Evolutionary conservation across 2,329 filamentous ascomycete species (phyloP).

Genomic region (Celoporthe dispersa): DNA sequence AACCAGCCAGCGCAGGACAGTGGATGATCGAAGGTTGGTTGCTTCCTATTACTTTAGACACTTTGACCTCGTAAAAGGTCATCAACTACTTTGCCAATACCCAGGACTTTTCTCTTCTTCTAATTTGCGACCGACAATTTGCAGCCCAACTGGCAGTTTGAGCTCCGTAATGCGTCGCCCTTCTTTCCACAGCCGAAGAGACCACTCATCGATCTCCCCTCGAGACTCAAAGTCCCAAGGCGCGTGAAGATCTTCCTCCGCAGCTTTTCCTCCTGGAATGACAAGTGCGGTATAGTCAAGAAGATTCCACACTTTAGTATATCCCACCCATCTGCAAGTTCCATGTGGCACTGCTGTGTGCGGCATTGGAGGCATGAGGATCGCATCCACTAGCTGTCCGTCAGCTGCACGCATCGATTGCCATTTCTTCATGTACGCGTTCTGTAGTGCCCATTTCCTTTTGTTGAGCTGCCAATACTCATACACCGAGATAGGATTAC

Average conservation of each 20-base stretch:
- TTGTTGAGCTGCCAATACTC: conserved; percentile 71
- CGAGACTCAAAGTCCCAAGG: conserved; percentile 47
- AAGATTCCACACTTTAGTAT: conserved; percentile 66
- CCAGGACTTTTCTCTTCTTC: conserved; percentile 61
- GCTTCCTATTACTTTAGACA: too few species aligned
- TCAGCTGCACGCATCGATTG: conserved; percentile 47
- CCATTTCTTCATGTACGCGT: conserved; percentile 65
- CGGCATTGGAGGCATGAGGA: conserved; percentile 64
- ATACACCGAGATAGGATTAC: conserved; percentile 61
- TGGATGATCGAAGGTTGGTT: too few species aligned
- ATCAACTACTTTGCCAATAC: conserved; percentile 44
- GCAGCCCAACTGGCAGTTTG: conserved; percentile 55
- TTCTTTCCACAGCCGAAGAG: conserved; percentile 51
- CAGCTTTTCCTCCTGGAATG: conserved; percentile 56
- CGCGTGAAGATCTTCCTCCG: conserved; percentile 44
- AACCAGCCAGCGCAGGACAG: too few species aligned
- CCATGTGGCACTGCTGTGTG: conserved; percentile 57
- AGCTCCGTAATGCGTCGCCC: conserved; percentile 42
- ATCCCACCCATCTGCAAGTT: conserved; percentile 54
- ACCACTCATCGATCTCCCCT: conserved; percentile 57
- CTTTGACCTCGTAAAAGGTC: conserved; percentile 16
- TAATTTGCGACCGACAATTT: conserved; percentile 55
- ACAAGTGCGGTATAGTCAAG: conserved; percentile 64
- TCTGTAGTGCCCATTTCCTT: conserved; percentile 56
- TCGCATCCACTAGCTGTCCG: conserved; percentile 56